Evolutionary conservation across 768 basidiomycete genomes (phyloP), one percentile per base, ranked within the genome.

Genomic region (Melanogaster broomeanus): DNA sequence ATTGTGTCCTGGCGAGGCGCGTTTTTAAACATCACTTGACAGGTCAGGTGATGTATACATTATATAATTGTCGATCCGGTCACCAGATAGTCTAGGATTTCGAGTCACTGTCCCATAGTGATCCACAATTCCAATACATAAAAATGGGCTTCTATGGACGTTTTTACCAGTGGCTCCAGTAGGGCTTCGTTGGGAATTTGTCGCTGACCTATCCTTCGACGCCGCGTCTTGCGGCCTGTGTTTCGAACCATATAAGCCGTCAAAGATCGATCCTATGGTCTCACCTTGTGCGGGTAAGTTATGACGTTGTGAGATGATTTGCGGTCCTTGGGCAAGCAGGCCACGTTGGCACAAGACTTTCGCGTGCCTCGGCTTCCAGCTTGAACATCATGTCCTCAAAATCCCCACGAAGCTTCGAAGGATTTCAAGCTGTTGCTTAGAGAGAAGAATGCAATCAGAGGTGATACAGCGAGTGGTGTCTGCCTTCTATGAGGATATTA

Each of bases 201-300:
- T 33, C 31, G 42, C 48, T 24, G 48, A 38, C n/a, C 52, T 71
- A 49, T 63, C 68, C 0, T 57, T 51, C 11, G 63, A 63, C 13
- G 70, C 64, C 1, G 65, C 67, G 1, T 57, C 67, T 5, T 61
- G 66, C 30, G 59, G 65, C 1, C 35, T 69, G 43, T 58, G 61
- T 39, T 58, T 52, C 45, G 51, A 52, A 10, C 49, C n/a, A 33
- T 55, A 6, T 61, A 60, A 37, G 72, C 67, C 1, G 42, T 74
- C 19, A 68, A 69, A 38, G 73, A 15, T 65, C 65, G 4, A n/a
- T 71, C 8, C 27, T 73, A 45, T 74, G 72, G 73, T 54, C 58
- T 13, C 72, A 74, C 31, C 51, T 67, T 2, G 65, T 58, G 43
- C 66, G 63, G 18, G n/a, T n/a, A n/a, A n/a, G 61, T 45, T 6